A percentile compares a stretch with the other conserved stretches of the same genome.
Conservation (phyloP, 768 basidiomycete genomes). For the Boletus fagicola region DNA sequence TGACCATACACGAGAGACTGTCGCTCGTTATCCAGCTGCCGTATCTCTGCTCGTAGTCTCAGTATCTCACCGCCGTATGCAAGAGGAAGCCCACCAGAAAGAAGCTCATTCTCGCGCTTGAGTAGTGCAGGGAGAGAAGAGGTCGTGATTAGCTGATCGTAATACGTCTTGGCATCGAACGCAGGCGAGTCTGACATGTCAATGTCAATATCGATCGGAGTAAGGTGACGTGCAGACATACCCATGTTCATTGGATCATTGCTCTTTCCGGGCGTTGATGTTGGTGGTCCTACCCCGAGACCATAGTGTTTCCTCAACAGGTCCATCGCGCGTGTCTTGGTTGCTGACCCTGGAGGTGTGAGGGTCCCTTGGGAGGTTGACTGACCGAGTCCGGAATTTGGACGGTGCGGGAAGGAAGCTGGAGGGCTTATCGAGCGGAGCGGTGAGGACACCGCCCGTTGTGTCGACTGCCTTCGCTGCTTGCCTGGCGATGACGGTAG, state of each 20-base stretch:
- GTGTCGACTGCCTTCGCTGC: constrained; percentile 27
- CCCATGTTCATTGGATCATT: constrained; percentile 84
- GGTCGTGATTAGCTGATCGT: constrained; percentile 82
- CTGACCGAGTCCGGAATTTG: constrained; percentile 19
- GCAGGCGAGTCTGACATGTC: constrained; percentile 62
- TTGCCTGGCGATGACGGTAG: constrained; percentile 13
- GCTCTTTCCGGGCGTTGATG: constrained; percentile 52
- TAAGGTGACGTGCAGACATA: constrained; percentile 29
- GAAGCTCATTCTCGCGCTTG: constrained; percentile 78
- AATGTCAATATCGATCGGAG: constrained; percentile 2
- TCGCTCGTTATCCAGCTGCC: constrained; percentile 81
- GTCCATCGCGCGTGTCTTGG: constrained; percentile 67
- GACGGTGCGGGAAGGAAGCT: constrained; percentile 16
- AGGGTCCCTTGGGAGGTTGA: constrained; percentile 24
- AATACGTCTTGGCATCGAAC: constrained; percentile 83
- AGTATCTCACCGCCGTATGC: neutral
- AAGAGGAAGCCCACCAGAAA: constrained; percentile 48
- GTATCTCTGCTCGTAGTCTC: constrained; percentile 58
- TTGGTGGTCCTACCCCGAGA: constrained; percentile 70
- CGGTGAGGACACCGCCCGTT: constrained; percentile 43
- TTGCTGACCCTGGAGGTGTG: constrained; percentile 31
- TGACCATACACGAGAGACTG: constrained; percentile 94
- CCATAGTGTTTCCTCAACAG: constrained; percentile 86
- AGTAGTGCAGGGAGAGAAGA: constrained; percentile 70
- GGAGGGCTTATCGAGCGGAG: constrained; percentile 43